A percentile compares a stretch with the other conserved stretches of the same genome.
These are phyloP conservation scores for Fusarium temperatum DNA, from an alignment of 2,329 filamentous ascomycete species.

Conservation along the genomic window DNA sequence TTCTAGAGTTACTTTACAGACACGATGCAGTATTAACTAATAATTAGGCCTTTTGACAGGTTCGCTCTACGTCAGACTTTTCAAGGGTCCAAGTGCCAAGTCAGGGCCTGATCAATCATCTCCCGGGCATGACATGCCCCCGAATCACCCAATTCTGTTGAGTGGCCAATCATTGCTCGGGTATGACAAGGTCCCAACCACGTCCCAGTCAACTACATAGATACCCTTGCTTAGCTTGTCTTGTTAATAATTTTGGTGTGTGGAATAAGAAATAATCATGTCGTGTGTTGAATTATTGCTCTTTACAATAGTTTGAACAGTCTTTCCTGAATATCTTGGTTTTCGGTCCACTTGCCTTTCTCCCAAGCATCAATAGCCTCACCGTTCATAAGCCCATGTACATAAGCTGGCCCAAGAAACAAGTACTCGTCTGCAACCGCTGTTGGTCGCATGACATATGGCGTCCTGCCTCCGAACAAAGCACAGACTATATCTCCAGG, in stretches of 20 bases:
- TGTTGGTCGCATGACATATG: background rate
- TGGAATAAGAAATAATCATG: background rate
- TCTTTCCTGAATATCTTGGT: background rate
- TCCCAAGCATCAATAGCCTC: background rate
- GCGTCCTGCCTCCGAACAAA: background rate
- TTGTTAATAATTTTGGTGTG: background rate
- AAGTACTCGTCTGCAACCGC: rapidly evolving
- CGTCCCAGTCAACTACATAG: too few species aligned
- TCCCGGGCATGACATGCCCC: background rate
- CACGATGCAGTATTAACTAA: background rate
- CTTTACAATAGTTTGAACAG: background rate
- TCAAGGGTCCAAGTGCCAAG: background rate
- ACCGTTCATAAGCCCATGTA: background rate
- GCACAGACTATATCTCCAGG: background rate
- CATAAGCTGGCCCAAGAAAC: background rate
- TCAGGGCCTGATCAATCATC: background rate
- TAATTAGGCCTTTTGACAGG: background rate
- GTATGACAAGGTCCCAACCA: background rate
- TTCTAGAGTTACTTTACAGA: rapidly evolving
- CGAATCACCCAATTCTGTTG: background rate
- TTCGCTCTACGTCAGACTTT: background rate
- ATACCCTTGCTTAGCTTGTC: background rate
- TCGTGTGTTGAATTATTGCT: too few species aligned
- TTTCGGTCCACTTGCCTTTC: rapidly evolving
- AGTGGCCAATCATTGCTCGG: background rate